These are phyloP conservation scores for Diutina siamensis DNA, from an alignment of 1,139 yeast species.

Conservation along the genomic window DNA sequence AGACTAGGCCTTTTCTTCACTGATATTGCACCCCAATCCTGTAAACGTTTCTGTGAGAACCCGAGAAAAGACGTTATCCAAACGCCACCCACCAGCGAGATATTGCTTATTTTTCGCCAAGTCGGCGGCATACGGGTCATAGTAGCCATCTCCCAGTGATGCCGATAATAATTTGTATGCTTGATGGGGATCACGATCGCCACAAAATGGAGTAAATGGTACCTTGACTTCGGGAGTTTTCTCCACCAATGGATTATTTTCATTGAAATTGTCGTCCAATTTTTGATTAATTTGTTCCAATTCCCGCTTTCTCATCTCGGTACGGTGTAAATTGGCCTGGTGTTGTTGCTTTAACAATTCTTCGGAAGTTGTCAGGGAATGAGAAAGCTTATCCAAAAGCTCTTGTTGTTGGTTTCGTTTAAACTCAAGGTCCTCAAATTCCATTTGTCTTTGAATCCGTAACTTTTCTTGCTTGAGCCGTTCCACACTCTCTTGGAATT, in stretches of 20 bases:
- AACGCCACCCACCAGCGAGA: conserved; percentile 78
- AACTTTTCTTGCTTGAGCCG: conserved; percentile 40
- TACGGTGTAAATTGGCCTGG: conserved; percentile 39
- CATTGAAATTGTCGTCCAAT: conserved; percentile 29
- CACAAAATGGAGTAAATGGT: conserved; percentile 92
- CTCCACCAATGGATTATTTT: conserved; percentile 1
- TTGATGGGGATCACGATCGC: conserved; percentile 56
- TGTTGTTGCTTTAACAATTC: conserved; percentile 35
- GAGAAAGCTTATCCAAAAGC: conserved; percentile 56
- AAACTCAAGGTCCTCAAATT: conserved; percentile 49
- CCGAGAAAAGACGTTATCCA: conserved; percentile 58
- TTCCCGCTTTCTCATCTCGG: conserved; percentile 55
- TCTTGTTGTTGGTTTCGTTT: conserved; percentile 55
- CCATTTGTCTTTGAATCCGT: conserved; percentile 56
- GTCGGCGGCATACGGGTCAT: conserved; percentile 37
- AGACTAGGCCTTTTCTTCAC: conserved; percentile 39
- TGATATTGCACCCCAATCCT: conserved; percentile 76
- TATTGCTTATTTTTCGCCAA: conserved; percentile 56
- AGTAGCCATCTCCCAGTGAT: conserved; percentile 16
- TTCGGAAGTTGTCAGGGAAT: conserved; percentile 39
- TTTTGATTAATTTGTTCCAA: conserved; percentile 49
- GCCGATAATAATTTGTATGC: conserved; percentile 9
- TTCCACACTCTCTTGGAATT: conserved; percentile 45
- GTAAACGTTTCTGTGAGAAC: conserved; percentile 81
- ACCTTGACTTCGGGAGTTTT: conserved; percentile 17